phyloP scores from a whole-genome alignment of 2,329 filamentous ascomycete species.

The Chrysoporthe cubensis region DNA sequence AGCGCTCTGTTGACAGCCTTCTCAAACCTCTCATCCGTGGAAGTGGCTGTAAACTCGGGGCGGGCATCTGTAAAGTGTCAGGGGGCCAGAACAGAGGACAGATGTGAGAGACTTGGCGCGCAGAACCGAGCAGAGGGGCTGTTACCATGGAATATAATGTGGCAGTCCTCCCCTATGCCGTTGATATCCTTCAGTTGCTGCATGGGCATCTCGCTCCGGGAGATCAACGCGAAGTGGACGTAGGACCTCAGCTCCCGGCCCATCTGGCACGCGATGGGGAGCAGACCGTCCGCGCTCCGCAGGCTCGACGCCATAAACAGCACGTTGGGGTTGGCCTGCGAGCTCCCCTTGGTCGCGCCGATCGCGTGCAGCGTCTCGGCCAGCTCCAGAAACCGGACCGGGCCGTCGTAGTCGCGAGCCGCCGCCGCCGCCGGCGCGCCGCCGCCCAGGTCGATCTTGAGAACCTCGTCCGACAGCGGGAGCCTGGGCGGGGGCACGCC shows the following conservation, averaged over 20 bases:
- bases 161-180: conserved; percentile 73
- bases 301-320: conserved; percentile 79
- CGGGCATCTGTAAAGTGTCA: conserved; percentile 65
- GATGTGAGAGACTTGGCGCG: conserved; percentile 14
- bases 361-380: conserved; percentile 65
- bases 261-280: conserved; percentile 91
- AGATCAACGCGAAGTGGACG: conserved; percentile 83
- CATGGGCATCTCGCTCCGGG: conserved; percentile 70
- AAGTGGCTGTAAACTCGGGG: conserved; percentile 71
- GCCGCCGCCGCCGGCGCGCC: conserved; percentile 27
- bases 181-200: conserved; percentile 76
- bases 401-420: conserved; percentile 66
- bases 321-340: conserved; percentile 67
- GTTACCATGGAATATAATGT: conserved; percentile 63
- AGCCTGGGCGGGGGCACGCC: conserved; percentile 20
- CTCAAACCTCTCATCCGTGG: conserved; percentile 71
- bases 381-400: conserved; percentile 70
- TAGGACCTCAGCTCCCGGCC: conserved; percentile 67
- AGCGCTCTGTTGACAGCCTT: conserved; percentile 67
- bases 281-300: conserved; percentile 70
- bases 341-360: conserved; percentile 54
- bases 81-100: not conserved
- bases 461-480: conserved; percentile 16
- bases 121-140: not conserved
- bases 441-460: conserved; percentile 20